Evolutionary conservation across 371 early-diverging fungal species (phyloP), one percentile per base, ranked within the genome.

Genomic region (Rhizopus sp.): DNA sequence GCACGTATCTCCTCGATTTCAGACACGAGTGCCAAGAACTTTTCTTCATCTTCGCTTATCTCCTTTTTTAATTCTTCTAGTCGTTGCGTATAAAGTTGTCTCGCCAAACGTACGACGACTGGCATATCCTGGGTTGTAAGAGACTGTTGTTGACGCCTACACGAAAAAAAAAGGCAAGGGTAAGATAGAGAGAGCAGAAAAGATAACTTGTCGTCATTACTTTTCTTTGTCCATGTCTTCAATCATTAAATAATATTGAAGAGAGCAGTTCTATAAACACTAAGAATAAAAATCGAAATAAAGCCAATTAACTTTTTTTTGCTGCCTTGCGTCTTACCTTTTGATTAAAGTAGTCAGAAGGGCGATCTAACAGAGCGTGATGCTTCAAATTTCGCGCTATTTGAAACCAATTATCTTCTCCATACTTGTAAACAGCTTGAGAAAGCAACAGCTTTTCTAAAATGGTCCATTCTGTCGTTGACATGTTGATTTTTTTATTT

Each of bases 381-480:
- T 70, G 69, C 41, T 78, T 76, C 53, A 88, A 65, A 41, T 73
- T 74, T 34, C 77, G 73, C 32, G 84, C 75, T 44, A 87, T 78
- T 29, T 79, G 73, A 15, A 75, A 66, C 87, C 87, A 88, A 51
- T 80, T 78, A 46, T 81, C 80, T 60, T 81, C 86, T n/a, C 86
- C 84, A 68, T 77, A 75, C 55, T 85, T 84, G 64, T 85, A 82
- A 38, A 87, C 87, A 34, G 85, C 77, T 58, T 88, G 88, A 16
- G 77, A 82, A 13, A 88, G 73, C 10, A 88, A 59, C 16, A 87
- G 63, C 42, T 81, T 82, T 53, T 88, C 88, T 50, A 87, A 73
- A 9, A 75, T 62, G 9, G 84, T 75, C 87, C 87, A 86, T 53
- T 65, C 66, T n/a, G 45, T 29, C 8, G 63, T 58, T 37, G 63